Percentiles rank a stretch among this genome's conserved stretches.
These are phyloP conservation scores for Ogataea pini DNA, from an alignment of 805 yeast genomes.

Conservation along the genomic window DNA sequence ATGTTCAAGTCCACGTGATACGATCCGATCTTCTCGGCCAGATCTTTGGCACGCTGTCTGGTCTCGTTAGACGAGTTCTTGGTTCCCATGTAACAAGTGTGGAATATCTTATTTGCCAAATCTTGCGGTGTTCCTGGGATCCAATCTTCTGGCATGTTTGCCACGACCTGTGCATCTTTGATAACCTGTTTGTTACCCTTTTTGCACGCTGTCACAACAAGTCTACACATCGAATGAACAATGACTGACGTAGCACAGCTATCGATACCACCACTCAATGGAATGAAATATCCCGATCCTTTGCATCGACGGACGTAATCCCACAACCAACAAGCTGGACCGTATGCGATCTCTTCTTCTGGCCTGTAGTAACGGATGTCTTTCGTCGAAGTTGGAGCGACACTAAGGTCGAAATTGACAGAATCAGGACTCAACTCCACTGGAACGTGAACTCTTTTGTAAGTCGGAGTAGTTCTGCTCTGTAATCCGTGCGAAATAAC, in stretches of 20 bases:
- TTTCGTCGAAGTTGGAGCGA: conserved; percentile 56
- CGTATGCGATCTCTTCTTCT: conserved; percentile 94
- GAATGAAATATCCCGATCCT: conserved; percentile 89
- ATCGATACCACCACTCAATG: conserved; percentile 96
- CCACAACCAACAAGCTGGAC: conserved; percentile 99
- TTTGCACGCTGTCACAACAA: conserved; percentile 69
- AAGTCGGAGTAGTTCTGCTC: conserved; percentile 43
- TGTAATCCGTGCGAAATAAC: conserved; percentile 77
- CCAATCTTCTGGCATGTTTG: conserved; percentile 59
- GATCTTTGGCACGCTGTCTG: conserved; percentile 72
- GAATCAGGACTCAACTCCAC: conserved; percentile 65
- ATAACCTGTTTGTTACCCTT: conserved; percentile 78
- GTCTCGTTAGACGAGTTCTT: conserved; percentile 89
- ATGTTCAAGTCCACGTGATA: conserved; percentile 91
- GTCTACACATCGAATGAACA: conserved; percentile 89
- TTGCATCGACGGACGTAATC: conserved; percentile 90
- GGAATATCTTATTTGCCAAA: conserved; percentile 73
- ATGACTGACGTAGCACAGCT: conserved; percentile 97
- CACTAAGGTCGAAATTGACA: conserved; percentile 57
- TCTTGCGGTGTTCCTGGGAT: conserved; percentile 74
- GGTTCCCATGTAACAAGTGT: conserved; percentile 95
- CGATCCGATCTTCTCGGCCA: conserved; percentile 77
- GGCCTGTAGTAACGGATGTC: conserved; percentile 71
- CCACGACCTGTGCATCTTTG: conserved; percentile 67
- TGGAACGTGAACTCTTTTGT: conserved; percentile 60